phyloP scores from a whole-genome alignment of 108 stramenopile genomes.

The Phaeodactylum tricornutum region DNA sequence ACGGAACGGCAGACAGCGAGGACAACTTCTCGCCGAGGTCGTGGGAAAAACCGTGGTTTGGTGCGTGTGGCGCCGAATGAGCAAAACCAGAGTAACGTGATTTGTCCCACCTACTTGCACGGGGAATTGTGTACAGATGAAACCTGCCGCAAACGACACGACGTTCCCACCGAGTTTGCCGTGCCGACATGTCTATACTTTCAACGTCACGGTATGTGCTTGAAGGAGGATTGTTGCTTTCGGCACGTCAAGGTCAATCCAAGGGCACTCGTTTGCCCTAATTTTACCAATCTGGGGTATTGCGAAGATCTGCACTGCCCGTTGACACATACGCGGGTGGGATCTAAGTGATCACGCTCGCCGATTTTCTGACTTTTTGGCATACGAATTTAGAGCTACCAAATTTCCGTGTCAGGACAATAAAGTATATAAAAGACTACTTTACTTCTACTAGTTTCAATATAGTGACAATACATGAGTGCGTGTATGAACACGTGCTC shows the following conservation, averaged over 20 bases:
- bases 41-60: not conserved
- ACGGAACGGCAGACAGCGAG: not conserved
- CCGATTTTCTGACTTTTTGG: not conserved
- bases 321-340: constrained; percentile 23
- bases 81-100: not conserved
- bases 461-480: too few species aligned
- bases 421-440: too few species aligned
- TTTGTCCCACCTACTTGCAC: constrained; percentile 49
- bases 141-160: constrained; percentile 58
- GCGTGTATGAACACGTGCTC: too few species aligned
- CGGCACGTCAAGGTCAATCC: constrained; percentile 62
- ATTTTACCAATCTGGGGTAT: constrained; percentile 47
- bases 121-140: constrained; percentile 58
- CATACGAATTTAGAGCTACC: too few species aligned
- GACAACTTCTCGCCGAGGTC: not conserved
- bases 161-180: constrained; percentile 54
- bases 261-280: constrained; percentile 49
- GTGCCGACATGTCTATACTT: constrained; percentile 73
- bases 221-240: constrained; percentile 58
- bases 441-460: too few species aligned
- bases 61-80: not conserved
- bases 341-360: not conserved
- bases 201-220: constrained; percentile 64
- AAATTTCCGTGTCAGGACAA: too few species aligned
- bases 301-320: constrained; percentile 45